These are phyloP conservation scores for Raphanus raphanistrum DNA, from an alignment of 345 rosid species.

Conservation along the genomic window DNA sequence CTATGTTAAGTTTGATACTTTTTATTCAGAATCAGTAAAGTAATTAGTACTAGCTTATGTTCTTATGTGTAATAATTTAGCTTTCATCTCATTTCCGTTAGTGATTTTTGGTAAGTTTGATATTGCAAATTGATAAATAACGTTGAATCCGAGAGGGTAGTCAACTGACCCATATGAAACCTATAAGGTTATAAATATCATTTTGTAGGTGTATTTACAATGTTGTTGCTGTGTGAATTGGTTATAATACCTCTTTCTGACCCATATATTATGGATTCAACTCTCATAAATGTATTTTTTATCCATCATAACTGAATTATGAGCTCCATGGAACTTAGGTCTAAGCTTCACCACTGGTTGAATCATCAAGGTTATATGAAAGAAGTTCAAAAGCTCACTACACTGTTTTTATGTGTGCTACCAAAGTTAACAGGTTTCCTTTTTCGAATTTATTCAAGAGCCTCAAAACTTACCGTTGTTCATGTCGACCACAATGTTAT, in stretches of 20 bases:
- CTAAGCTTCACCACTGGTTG: too few relatives aligned
- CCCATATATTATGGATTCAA: too few relatives aligned
- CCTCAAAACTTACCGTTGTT: not conserved
- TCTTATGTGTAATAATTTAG: not conserved
- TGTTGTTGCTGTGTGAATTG: too few relatives aligned
- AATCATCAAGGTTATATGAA: not conserved
- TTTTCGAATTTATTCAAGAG: not conserved
- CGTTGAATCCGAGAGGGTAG: not conserved
- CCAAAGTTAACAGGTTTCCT: not conserved
- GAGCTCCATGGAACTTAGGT: too few relatives aligned
- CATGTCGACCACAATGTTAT: not conserved
- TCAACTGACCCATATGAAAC: too few relatives aligned
- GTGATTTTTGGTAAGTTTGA: too few relatives aligned
- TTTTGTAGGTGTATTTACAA: too few relatives aligned
- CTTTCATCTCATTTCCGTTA: not conserved
- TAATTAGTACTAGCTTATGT: not conserved
- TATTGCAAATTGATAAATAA: not conserved
- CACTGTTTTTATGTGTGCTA: not conserved
- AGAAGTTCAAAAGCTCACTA: not conserved
- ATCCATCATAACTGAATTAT: too few relatives aligned
- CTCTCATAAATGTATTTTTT: too few relatives aligned
- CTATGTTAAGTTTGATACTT: not conserved
- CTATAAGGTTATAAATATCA: too few relatives aligned
- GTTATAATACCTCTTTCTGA: too few relatives aligned
- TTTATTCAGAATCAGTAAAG: not conserved